Conservation (phyloP, 495 filamentous ascomycete species). For the Penicillium bialowiezense region DNA sequence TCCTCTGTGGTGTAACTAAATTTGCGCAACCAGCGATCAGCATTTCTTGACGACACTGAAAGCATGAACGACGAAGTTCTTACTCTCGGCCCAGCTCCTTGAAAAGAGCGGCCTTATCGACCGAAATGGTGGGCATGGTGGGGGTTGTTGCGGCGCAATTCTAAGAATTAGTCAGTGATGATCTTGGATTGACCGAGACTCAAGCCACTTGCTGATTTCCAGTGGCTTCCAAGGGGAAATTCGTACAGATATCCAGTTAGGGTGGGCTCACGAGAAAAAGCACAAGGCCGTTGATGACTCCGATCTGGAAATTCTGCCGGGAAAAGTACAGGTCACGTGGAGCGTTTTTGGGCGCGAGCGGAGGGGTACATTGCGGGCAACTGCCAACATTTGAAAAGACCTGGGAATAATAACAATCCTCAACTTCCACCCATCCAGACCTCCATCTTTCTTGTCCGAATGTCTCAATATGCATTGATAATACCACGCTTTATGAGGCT, state of each 20-base stretch:
- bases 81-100: slow-evolving; percentile 87
- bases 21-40: slow-evolving; percentile 5
- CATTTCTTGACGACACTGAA: too few relatives aligned
- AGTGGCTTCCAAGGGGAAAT: background rate
- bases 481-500: too few relatives aligned
- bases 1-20: slow-evolving; percentile 82
- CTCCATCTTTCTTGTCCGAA: too few relatives aligned
- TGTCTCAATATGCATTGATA: too few relatives aligned
- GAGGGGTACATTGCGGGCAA: too few relatives aligned
- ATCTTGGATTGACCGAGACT: background rate
- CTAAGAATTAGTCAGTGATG: slow-evolving; percentile 3
- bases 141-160: slow-evolving; percentile 27
- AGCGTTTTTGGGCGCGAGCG: too few relatives aligned
- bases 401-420: too few relatives aligned
- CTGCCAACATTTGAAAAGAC: too few relatives aligned
- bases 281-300: slow-evolving; percentile 22
- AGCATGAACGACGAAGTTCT: too few relatives aligned
- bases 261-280: slow-evolving; percentile 1
- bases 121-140: slow-evolving; percentile 81
- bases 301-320: slow-evolving; percentile 25
- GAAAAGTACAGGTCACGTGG: too few relatives aligned
- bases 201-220: background rate
- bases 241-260: slow-evolving; percentile 1
- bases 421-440: too few relatives aligned
- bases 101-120: slow-evolving; percentile 93